Evolutionary conservation across 1,284 basidiomycete species (phyloP).

Genomic region (Neonothopanus nambi): DNA sequence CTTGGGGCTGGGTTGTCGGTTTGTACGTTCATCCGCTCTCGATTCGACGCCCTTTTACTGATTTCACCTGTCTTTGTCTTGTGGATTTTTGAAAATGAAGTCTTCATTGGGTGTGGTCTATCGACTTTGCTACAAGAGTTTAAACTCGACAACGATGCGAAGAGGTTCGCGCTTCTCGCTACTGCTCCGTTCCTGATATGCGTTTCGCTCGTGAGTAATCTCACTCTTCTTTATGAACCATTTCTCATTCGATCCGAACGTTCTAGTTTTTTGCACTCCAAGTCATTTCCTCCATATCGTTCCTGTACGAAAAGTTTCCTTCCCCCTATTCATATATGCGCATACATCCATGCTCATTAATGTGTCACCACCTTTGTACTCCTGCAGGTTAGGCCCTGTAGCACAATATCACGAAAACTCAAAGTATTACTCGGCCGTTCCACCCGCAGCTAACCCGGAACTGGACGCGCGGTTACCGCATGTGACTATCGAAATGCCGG

Average conservation of each 20-base stretch:
- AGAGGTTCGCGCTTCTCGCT: conserved; percentile 63
- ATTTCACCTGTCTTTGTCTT: no score
- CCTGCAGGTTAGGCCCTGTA: conserved; percentile 64
- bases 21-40: conserved; percentile 44
- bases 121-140: conserved; percentile 64
- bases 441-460: conserved; percentile 58
- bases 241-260: not conserved
- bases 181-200: conserved; percentile 72
- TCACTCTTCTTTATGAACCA: not conserved
- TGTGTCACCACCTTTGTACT: conserved; percentile 37
- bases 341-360: not conserved
- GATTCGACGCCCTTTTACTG: conserved; percentile 10
- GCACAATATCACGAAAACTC: conserved; percentile 77
- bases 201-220: conserved; percentile 61
- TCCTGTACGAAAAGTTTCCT: conserved; percentile 41
- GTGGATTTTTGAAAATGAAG: no score
- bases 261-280: conserved; percentile 63
- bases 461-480: conserved; percentile 67
- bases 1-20: conserved; percentile 62
- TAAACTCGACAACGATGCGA: conserved; percentile 62
- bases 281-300: conserved; percentile 60
- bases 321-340: conserved; percentile 12
- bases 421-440: conserved; percentile 66
- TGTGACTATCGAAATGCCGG: conserved; percentile 77
- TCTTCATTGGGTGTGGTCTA: conserved; percentile 63